phyloP scores from a whole-genome alignment of 2,329 filamentous ascomycete genomes.

The Calonectria naviculata region DNA sequence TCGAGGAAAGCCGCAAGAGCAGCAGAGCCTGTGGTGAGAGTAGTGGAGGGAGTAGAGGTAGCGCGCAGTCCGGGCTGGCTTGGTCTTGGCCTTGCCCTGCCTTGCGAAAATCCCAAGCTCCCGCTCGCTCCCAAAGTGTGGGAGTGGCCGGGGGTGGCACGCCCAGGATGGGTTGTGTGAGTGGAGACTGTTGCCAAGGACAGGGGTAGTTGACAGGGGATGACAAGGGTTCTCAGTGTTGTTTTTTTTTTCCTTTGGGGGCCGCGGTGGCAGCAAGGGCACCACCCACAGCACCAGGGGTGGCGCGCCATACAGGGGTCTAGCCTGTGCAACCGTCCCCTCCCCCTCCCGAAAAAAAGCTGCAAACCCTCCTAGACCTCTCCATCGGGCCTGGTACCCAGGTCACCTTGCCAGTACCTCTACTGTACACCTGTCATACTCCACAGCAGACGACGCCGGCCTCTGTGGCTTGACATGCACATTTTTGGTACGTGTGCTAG shows the following conservation, averaged over 20 bases:
- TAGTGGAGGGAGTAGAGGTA: not conserved
- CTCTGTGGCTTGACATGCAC: conserved; percentile 16
- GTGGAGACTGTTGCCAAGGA: not conserved
- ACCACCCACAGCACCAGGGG: conserved; percentile 1
- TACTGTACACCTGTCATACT: not conserved
- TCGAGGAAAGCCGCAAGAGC: conserved; percentile 41
- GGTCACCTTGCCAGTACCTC: not conserved
- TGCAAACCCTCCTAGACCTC: conserved; percentile 5
- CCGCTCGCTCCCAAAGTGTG: conserved; percentile 23
- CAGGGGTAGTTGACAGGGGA: not conserved
- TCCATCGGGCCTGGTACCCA: not conserved
- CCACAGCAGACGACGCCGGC: not conserved
- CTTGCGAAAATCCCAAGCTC: conserved; percentile 25
- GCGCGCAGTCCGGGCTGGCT: conserved; percentile 7
- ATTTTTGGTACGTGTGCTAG: conserved; percentile 3
- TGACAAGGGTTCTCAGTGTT: conserved; percentile 3
- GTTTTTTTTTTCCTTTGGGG: not conserved
- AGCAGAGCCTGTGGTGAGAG: conserved; percentile 2
- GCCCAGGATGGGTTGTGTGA: not conserved
- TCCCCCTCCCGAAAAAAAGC: not conserved
- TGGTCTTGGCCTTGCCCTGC: conserved; percentile 9
- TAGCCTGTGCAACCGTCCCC: not conserved
- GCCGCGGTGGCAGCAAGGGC: not conserved
- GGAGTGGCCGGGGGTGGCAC: conserved; percentile 20
- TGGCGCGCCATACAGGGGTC: not conserved